Base-by-base conservation (phyloP, 2,329 filamentous ascomycete genomes). In the Pyrenochaeta sp. region DNA sequence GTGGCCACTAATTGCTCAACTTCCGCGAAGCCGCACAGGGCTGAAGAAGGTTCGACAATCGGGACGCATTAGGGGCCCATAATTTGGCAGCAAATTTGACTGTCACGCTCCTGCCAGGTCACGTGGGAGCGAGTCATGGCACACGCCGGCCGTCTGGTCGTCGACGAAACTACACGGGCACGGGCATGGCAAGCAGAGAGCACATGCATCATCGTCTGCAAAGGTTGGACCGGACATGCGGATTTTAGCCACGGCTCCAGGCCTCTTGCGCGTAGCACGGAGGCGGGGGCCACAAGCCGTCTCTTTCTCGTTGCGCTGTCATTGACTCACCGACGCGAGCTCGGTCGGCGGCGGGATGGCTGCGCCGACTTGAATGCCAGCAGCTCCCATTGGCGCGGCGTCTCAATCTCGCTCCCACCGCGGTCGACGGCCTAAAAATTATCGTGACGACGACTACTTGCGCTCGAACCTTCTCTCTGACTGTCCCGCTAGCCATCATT, bases 231-330 rank as follows among this genome's bases (percentile, higher is more conserved):
- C 49, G 46, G 49, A 35, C 14, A 20, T 38, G 27, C 41, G 51
- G 52, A 55, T 39, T 48, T 37, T 49, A 48, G 37, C 30, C 44
- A 50, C 38, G 36, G 21, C 42, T 40, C 44, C 29, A 51, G 46
- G 26, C 52, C 56, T 35, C 38, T 49, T 52, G 38, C 32, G 48
- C 43, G 37, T 46, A 51, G 49, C 58, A 45, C 43, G 36, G 45
- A 44, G 50, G 57, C 55, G 62, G 60, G 60, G 59, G 63, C 59
- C 60, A 58, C n/a, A n/a, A n/a, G 51, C 44, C 48, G 49, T 43
- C 28, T 52, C 48, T 55, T 67, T 66, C 47, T 67, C 59, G 61
- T 52, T n/a, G n/a, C 41, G 41, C 35, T 41, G 48, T 32, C 41
- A 48, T 45, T 61, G 57, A 62, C 27, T 59, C 55, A 60, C 48